Evolutionary conservation across 495 filamentous ascomycete species (phyloP), one percentile per base, ranked within the genome.

Genomic region (Trichocladium antarcticum): DNA sequence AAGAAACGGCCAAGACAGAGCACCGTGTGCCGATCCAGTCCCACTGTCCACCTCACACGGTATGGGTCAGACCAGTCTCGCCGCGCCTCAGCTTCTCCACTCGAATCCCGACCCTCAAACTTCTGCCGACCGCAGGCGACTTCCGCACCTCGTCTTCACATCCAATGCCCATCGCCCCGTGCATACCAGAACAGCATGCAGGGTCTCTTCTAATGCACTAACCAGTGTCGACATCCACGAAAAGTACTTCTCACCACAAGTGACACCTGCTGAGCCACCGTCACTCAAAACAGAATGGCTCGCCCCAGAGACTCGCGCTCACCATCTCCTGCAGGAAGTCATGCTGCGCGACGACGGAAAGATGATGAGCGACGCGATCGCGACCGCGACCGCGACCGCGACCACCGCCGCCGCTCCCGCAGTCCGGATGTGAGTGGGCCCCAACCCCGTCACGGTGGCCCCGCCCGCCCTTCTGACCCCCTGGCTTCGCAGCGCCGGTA

Each of bases 321-420:
- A 89, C 85, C 85, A 85, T 87, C 85, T 80, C 85, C 85, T 83
- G 82, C 83, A 88, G 85, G 84, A 81, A 87, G 83, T 75, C 80
- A 84, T 79, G 77, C 68, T 83, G 82, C 60, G 82, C 82, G 59
- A 81, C 78, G 72, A 57, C 83, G 81, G 62, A 80, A 82, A 75
- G 83, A 87, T 64, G 82, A 86, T 66, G 84, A 86, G 64, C 78
- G 83, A 51, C 79, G 77, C 67, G 81, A 86, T 53, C 72, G 82
- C 53, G 83, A 85, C 59, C 70, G 74, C 52, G 70, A 86, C 53
- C 72, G 82, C 53, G 83, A 85, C 59, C 70, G 74, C 52, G 70
- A 83, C 66, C 69, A 71, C 53, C 78, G 84, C 51, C 77, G 83
- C 51, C 70, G 78, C 55, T 85, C 85, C 62, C 77, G 83, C 62